Percentiles rank a stretch among this genome's conserved stretches.
phyloP scores from a whole-genome alignment of 169 alveolate genomes.

The Babesia caballi region DNA sequence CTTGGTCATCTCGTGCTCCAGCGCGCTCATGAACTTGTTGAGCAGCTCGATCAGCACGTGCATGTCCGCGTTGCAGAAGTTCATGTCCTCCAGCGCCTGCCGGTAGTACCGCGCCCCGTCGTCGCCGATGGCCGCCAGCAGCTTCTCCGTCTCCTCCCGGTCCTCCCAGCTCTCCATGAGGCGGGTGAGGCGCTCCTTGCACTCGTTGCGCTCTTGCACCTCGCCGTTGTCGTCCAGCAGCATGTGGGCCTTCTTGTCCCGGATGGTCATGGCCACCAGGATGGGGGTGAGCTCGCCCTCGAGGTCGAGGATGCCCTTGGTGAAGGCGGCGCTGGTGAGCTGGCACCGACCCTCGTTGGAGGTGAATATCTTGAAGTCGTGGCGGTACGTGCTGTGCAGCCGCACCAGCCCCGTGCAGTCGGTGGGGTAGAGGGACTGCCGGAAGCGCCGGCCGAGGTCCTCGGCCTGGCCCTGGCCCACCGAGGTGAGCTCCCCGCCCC shows the following conservation, averaged over 20 bases:
- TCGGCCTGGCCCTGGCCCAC: constrained; percentile 92
- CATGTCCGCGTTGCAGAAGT: constrained; percentile 44
- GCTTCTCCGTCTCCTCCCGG: constrained; percentile 34
- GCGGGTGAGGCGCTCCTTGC: constrained; percentile 53
- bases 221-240: constrained; percentile 71
- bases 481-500: constrained; percentile 98
- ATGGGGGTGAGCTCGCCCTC: constrained; percentile 97
- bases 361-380: constrained; percentile 95
- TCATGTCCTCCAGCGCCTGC: constrained; percentile 47
- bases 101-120: constrained; percentile 51
- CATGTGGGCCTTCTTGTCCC: constrained; percentile 73
- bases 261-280: constrained; percentile 89
- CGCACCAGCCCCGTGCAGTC: constrained; percentile 92
- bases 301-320: constrained; percentile 94
- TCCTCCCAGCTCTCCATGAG: constrained; percentile 53
- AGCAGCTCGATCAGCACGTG: constrained; percentile 30
- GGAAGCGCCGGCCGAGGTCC: constrained; percentile 85
- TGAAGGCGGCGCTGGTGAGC: constrained; percentile 97
- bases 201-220: constrained; percentile 62
- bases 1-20: constrained; percentile 70
- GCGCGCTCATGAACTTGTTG: constrained; percentile 58
- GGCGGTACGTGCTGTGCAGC: constrained; percentile 95
- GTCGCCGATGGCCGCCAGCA: constrained; percentile 44
- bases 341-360: constrained; percentile 98
- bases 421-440: constrained; percentile 89